Evolutionary conservation across 148 eudicot genomes (phyloP).

Genomic region (Amaranthus cruentus): DNA sequence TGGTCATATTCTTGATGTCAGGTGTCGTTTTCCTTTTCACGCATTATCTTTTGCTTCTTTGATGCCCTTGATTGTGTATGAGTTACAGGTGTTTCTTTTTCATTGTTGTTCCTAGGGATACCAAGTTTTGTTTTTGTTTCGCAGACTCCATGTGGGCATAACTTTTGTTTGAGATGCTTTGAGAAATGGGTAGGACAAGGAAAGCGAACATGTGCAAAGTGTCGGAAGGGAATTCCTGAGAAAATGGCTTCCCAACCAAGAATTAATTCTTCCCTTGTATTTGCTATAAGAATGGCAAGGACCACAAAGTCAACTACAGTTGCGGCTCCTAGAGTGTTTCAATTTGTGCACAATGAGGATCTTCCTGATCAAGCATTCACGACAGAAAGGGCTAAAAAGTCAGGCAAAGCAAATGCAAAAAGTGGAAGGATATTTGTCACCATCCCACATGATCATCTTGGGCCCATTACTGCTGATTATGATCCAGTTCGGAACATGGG

Average conservation of each 20-base stretch:
- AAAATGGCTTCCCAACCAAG: constrained; percentile 66
- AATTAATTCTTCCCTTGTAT: constrained; percentile 65
- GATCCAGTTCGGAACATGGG: constrained; percentile 71
- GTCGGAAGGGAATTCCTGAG: constrained; percentile 54
- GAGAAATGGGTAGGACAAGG: constrained; percentile 84
- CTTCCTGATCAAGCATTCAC: constrained; percentile 82
- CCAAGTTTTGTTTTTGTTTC: not conserved
- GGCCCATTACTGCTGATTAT: constrained; percentile 81
- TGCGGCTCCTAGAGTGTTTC: constrained; percentile 39
- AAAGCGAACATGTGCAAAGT: constrained; percentile 72
- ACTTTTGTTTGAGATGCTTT: constrained; percentile 87
- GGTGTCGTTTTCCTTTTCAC: not conserved
- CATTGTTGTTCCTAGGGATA: too few relatives aligned
- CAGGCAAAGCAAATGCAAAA: constrained; percentile 78
- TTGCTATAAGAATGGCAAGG: constrained; percentile 62
- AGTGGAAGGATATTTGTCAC: constrained; percentile 88
- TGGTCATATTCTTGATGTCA: too few relatives aligned
- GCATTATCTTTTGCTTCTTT: not conserved
- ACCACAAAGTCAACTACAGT: constrained; percentile 34
- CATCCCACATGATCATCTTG: constrained; percentile 63
- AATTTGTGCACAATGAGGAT: constrained; percentile 49
- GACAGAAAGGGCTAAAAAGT: constrained; percentile 66
- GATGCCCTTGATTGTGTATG: too few relatives aligned
- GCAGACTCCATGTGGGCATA: constrained; percentile 93
- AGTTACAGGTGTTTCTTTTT: too few relatives aligned